phyloP scores from a whole-genome alignment of 1,139 yeast genomes.

The Lodderomyces beijingensis region DNA sequence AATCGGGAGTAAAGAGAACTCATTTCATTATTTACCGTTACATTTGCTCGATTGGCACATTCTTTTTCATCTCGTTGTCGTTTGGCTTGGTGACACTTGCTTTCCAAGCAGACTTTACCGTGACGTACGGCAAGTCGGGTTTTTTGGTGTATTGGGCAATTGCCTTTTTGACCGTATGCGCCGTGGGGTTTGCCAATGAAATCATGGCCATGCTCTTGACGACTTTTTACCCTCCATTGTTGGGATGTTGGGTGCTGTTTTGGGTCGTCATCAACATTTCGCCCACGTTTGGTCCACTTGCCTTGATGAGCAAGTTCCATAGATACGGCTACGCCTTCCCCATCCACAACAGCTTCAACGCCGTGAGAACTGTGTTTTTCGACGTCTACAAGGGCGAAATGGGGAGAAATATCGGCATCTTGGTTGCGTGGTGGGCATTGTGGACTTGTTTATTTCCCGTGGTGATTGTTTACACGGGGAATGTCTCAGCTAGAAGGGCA shows the following conservation, averaged over 20 bases:
- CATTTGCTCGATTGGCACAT: constrained; percentile 26
- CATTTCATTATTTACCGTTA: constrained; percentile 33
- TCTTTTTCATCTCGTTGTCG: constrained; percentile 33
- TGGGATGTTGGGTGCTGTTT: constrained; percentile 42
- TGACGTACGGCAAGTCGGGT: constrained; percentile 38
- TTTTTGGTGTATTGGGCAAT: constrained; percentile 45
- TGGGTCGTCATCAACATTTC: constrained; percentile 39
- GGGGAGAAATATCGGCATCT: constrained; percentile 35
- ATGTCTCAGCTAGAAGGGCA: too few relatives aligned
- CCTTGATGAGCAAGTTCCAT: constrained; percentile 28
- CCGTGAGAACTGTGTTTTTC: constrained; percentile 34
- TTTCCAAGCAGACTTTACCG: constrained; percentile 38
- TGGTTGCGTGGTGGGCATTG: constrained; percentile 30
- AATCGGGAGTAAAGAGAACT: constrained; percentile 22
- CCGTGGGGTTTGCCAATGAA: constrained; percentile 42
- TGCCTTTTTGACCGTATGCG: constrained; percentile 38
- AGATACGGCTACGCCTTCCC: constrained; percentile 39
- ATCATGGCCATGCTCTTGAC: constrained; percentile 31
- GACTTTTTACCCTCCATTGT: constrained; percentile 31
- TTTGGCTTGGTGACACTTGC: constrained; percentile 40
- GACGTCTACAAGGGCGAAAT: constrained; percentile 32
- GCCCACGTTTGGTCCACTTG: constrained; percentile 36
- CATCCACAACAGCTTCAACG: constrained; percentile 34
- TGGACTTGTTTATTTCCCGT: constrained; percentile 38
- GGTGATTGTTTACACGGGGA: constrained; percentile 26